Base-by-base conservation (phyloP, 1,284 basidiomycete genomes). In the Ustanciosporium gigantosporum region DNA sequence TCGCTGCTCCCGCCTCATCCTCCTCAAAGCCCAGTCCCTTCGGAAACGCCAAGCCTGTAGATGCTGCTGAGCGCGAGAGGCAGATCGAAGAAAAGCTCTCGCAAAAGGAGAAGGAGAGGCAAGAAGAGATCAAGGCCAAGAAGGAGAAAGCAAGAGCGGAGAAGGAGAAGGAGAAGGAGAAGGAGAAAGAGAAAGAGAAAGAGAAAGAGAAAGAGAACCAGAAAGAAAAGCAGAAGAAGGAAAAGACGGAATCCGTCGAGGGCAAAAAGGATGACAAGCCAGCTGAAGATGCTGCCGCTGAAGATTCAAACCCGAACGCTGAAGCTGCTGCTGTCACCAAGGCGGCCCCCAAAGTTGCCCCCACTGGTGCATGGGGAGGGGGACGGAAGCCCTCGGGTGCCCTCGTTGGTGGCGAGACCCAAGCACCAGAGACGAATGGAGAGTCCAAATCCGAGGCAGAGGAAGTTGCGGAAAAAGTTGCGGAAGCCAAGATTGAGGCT, bases 41-140 rank as follows among this genome's bases (percentile, higher is more conserved):
- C 76, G 94, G 94, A 47, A 83, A 84, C 41, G 94, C 94, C 31
- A 91, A 89, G 71, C 91, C 93, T 13, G 88, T 96, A 25, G 91
- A 96, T 78, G 86, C 88, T 7, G 81, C 87, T 17, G 81, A 83
- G 3, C 85, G 86, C 46, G 91, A 96, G 74, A 84, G 84, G 42
- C 88, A 85, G 74, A 85, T 90, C 9, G 78, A 84, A 22, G 84
- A 88, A 40, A 65, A 64, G 47, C 57, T 77, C 24, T 44, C 49
- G n/a, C 55, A 68, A 40, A 45, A 59, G 20, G 70, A 74, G 29
- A 68, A 67, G 51, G 50, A 67, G 52, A 46, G 58, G 25, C 69
- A 74, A 36, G 65, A 73, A 41, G 53, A 69, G 20, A 31, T 56
- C 7, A 58, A 47, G 38, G 51, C 46, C 20, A 66, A 70, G 43